Percentiles rank a stretch among this genome's conserved stretches.
phyloP scores from a whole-genome alignment of 306 rosid species.

The Fragaria vesca region DNA sequence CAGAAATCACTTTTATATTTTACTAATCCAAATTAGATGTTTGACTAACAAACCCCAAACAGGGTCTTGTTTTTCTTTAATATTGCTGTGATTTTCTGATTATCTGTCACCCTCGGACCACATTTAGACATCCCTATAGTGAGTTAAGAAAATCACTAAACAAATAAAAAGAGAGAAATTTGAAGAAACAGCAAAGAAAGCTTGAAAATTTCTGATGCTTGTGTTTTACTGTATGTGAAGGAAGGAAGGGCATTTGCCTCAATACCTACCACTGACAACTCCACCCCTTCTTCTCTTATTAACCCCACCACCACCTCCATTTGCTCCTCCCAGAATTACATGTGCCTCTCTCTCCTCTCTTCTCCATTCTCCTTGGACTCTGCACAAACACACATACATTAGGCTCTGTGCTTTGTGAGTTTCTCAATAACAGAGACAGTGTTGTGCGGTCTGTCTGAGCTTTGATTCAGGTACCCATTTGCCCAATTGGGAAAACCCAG shows the following conservation, averaged over 20 bases:
- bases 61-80: neutral
- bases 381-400: conserved; percentile 14
- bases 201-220: conserved; percentile 49
- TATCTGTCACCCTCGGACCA: conserved; percentile 18
- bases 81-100: conserved; percentile 12
- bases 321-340: conserved; percentile 38
- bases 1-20: neutral
- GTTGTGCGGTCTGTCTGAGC: conserved; percentile 14
- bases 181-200: conserved; percentile 75
- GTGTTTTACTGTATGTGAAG: conserved; percentile 51
- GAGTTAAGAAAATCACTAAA: neutral
- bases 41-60: conserved; percentile 25
- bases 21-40: conserved; percentile 18
- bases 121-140: neutral
- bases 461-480: conserved; percentile 31
- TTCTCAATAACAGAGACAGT: conserved; percentile 9
- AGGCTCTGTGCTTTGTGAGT: conserved; percentile 23
- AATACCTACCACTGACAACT: conserved; percentile 78
- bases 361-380: conserved; percentile 45
- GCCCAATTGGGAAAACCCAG: conserved; percentile 36
- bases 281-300: conserved; percentile 64
- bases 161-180: conserved; percentile 41
- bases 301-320: conserved; percentile 46
- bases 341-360: conserved; percentile 24
- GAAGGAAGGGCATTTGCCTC: conserved; percentile 23